phyloP scores from a whole-genome alignment of 352 stramenopile species.

The Phytophthora tentaculata region DNA sequence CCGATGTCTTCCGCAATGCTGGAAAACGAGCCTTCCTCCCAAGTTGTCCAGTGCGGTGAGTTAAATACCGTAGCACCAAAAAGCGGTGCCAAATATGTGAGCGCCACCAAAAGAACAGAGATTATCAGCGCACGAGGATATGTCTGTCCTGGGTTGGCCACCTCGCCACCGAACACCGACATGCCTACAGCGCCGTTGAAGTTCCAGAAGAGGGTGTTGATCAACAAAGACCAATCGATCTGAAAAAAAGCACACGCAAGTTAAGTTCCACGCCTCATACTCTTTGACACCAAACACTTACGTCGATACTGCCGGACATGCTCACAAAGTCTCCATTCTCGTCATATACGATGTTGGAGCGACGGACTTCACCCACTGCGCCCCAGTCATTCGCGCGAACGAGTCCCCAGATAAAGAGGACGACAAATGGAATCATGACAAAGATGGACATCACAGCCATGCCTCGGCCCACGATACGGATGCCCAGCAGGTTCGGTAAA shows the following conservation, averaged over 20 bases:
- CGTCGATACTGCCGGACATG: slow-evolving; percentile 42
- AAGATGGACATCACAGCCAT: slow-evolving; percentile 84
- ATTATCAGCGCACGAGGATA: slow-evolving; percentile 89
- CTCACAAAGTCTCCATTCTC: slow-evolving; percentile 44
- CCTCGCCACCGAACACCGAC: slow-evolving; percentile 90
- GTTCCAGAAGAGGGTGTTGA: slow-evolving; percentile 97
- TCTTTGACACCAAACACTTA: no score
- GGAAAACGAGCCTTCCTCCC: slow-evolving; percentile 92
- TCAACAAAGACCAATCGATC: slow-evolving; percentile 83
- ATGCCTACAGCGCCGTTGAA: slow-evolving; percentile 92
- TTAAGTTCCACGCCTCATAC: no score
- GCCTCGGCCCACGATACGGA: slow-evolving; percentile 75
- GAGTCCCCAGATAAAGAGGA: slow-evolving; percentile 62
- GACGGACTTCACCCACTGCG: slow-evolving; percentile 46
- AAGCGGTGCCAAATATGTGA: slow-evolving; percentile 91
- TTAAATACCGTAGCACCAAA: slow-evolving; percentile 82
- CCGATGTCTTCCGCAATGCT: slow-evolving; percentile 87
- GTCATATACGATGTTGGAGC: slow-evolving; percentile 45
- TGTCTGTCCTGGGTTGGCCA: slow-evolving; percentile 72
- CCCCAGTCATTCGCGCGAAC: slow-evolving; percentile 39
- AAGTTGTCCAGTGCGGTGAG: slow-evolving; percentile 74
- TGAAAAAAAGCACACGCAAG: slow-evolving; percentile 16
- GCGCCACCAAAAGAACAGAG: slow-evolving; percentile 76
- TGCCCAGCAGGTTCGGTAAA: slow-evolving; percentile 45
- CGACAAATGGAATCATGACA: slow-evolving; percentile 91